Conservation (phyloP, 2,329 filamentous ascomycete species). For the Epichloe coenophiala region DNA sequence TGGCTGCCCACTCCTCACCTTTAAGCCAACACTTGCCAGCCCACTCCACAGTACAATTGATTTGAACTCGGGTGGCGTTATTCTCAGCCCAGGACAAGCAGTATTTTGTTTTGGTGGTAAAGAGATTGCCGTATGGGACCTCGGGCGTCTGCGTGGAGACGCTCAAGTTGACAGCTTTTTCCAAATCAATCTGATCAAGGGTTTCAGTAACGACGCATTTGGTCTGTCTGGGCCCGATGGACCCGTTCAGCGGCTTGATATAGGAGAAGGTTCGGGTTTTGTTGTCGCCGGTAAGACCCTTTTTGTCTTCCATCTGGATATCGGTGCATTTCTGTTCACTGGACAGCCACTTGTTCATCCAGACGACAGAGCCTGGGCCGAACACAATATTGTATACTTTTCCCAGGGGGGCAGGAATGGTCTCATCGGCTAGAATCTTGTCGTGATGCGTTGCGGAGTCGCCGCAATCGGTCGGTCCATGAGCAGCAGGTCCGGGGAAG, state of each 20-base stretch:
- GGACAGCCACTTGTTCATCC: slow-evolving; percentile 76
- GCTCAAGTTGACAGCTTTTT: slow-evolving; percentile 73
- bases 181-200: slow-evolving; percentile 73
- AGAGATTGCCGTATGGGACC: slow-evolving; percentile 86
- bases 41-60: slow-evolving; percentile 91
- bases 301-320: slow-evolving; percentile 75
- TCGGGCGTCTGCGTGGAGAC: slow-evolving; percentile 83
- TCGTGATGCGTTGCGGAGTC: slow-evolving; percentile 73
- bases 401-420: slow-evolving; percentile 75
- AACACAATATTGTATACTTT: slow-evolving; percentile 86
- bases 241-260: slow-evolving; percentile 74
- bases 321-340: slow-evolving; percentile 82
- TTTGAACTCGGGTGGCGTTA: slow-evolving; percentile 71
- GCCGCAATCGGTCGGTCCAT: slow-evolving; percentile 73
- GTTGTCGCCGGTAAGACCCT: slow-evolving; percentile 61
- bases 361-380: slow-evolving; percentile 62
- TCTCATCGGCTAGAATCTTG: slow-evolving; percentile 70
- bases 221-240: slow-evolving; percentile 86
- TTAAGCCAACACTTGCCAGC: slow-evolving; percentile 96
- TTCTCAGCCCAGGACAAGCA: slow-evolving; percentile 85
- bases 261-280: slow-evolving; percentile 68
- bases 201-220: slow-evolving; percentile 83
- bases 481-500: slow-evolving; percentile 73
- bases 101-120: slow-evolving; percentile 85
- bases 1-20: slow-evolving; percentile 43